Conservation (phyloP, 225 moss, liverwort and hornwort species). For the Physcomitrellopsis africana region DNA sequence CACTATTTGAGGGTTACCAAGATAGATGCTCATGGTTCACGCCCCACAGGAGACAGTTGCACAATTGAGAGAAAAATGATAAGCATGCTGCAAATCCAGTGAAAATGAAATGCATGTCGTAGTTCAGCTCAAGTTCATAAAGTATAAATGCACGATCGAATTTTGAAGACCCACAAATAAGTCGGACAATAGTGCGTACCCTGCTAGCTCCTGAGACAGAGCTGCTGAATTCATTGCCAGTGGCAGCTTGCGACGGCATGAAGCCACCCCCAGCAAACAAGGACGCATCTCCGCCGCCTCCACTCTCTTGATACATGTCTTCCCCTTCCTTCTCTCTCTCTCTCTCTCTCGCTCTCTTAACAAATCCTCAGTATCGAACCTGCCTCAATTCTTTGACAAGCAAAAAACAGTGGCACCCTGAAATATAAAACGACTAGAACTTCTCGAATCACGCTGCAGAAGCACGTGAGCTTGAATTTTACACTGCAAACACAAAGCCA, state of each 20-base stretch:
- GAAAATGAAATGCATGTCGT: background rate
- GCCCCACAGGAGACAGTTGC: background rate
- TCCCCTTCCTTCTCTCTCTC: background rate
- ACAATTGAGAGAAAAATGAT: background rate
- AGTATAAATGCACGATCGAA: constrained; percentile 6
- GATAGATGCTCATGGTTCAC: background rate
- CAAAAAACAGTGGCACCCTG: background rate
- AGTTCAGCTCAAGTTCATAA: background rate
- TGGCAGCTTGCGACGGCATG: constrained; percentile 79
- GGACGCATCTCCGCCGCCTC: constrained; percentile 68
- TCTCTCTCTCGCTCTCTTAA: no score
- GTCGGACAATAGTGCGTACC: constrained; percentile 15
- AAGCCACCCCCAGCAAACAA: constrained; percentile 91
- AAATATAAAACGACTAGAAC: background rate
- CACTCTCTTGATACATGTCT: constrained; percentile 73
- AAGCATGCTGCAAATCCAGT: background rate
- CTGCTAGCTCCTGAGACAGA: constrained; percentile 44
- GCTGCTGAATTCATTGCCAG: constrained; percentile 50
- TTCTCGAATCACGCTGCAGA: no score
- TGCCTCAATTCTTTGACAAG: background rate
- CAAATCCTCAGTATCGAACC: background rate
- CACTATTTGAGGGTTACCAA: background rate
- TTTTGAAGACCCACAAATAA: constrained; percentile 1
- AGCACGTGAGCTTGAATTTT: no score
- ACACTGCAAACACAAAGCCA: no score